phyloP scores from a whole-genome alignment of 2,329 filamentous ascomycete species.

The Neofusicoccum sp. region DNA sequence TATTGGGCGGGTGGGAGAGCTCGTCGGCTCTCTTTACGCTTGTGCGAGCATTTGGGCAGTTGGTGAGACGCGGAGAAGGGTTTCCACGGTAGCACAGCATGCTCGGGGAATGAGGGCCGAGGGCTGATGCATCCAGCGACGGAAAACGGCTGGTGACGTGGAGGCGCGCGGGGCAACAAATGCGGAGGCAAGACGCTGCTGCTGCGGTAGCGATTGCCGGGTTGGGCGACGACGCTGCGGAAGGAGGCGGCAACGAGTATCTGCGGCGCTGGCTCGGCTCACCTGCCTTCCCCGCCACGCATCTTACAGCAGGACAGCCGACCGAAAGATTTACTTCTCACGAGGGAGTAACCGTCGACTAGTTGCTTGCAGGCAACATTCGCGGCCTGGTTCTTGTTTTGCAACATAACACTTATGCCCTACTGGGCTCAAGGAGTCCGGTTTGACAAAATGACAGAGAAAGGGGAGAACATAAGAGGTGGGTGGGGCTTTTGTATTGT shows the following conservation, averaged over 20 bases:
- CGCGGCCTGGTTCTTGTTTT: too few relatives aligned
- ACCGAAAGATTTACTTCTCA: too few relatives aligned
- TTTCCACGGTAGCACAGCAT: background rate
- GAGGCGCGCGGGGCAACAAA: slow-evolving; percentile 6
- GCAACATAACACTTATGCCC: too few relatives aligned
- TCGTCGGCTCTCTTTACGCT: slow-evolving; percentile 14
- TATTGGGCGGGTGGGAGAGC: background rate
- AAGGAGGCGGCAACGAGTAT: background rate
- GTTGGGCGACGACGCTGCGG: too few relatives aligned
- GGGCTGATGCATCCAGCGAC: background rate
- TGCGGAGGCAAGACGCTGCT: slow-evolving; percentile 1
- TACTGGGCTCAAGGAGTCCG: too few relatives aligned
- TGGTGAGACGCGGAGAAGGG: background rate
- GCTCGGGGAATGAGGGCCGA: background rate
- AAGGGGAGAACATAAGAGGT: too few relatives aligned
- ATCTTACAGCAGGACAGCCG: too few relatives aligned
- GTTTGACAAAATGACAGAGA: too few relatives aligned
- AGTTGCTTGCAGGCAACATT: too few relatives aligned
- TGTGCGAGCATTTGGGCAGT: background rate
- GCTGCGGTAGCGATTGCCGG: background rate
- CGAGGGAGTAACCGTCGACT: too few relatives aligned
- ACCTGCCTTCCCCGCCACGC: slow-evolving; percentile 1
- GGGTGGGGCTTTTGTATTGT: too few relatives aligned
- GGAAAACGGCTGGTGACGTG: background rate
- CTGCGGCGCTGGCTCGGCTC: background rate